A percentile compares a stretch with the other conserved stretches of the same genome.
Evolutionary conservation across 768 basidiomycete genomes (phyloP).

Genomic region (Suillus alpinus): DNA sequence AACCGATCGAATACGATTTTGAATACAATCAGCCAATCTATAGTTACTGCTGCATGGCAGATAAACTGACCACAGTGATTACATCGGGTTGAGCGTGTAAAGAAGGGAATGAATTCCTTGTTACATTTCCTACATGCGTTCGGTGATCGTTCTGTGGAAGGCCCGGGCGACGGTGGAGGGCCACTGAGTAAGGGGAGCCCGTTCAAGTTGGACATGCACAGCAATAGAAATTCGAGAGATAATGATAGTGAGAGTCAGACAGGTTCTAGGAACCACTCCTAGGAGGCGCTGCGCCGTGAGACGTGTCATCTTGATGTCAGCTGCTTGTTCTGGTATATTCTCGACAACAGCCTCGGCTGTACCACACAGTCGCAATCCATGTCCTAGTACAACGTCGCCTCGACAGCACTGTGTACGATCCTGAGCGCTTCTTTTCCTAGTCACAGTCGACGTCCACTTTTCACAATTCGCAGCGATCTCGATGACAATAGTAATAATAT

Average conservation of each 20-base stretch:
- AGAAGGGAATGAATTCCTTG: slow-evolving; percentile 69
- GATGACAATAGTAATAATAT: neutral
- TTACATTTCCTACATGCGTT: slow-evolving; percentile 64
- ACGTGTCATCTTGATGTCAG: neutral
- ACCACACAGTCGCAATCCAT: neutral
- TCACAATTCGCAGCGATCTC: neutral
- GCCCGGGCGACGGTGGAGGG: slow-evolving; percentile 41
- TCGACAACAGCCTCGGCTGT: neutral
- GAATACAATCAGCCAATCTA: neutral
- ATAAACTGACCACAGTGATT: slow-evolving; percentile 67
- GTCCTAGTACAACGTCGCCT: neutral
- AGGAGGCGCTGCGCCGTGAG: neutral
- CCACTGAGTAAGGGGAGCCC: slow-evolving; percentile 75
- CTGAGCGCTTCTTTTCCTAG: neutral
- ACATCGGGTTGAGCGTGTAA: slow-evolving; percentile 62
- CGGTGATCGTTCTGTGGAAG: slow-evolving; percentile 30
- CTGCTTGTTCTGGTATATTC: neutral
- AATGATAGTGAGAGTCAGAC: neutral
- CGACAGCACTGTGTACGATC: neutral
- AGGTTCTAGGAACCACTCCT: no score
- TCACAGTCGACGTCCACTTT: neutral
- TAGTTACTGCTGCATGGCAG: neutral
- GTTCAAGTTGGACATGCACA: neutral
- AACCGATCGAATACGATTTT: slow-evolving; percentile 2
- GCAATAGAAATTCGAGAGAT: neutral